These are phyloP conservation scores for Xerocomus brunneocitrinus DNA, from an alignment of 768 basidiomycete genomes.

Conservation along the genomic window DNA sequence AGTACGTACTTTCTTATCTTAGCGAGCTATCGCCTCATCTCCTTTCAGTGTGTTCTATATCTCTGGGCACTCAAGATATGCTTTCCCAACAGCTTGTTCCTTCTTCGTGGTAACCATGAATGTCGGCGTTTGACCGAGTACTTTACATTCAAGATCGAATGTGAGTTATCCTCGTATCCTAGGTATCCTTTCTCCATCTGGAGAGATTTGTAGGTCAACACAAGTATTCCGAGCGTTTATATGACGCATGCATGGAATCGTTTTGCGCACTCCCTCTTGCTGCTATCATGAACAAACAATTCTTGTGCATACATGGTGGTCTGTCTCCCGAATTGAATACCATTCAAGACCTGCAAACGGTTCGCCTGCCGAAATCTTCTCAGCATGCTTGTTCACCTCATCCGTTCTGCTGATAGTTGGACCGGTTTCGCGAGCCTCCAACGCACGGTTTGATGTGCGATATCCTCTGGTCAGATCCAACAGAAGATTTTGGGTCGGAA, in stretches of 20 bases:
- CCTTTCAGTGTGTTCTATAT: slow-evolving; percentile 48
- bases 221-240: slow-evolving; percentile 72
- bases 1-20: slow-evolving; percentile 32
- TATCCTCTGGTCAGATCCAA: slow-evolving; percentile 70
- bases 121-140: slow-evolving; percentile 63
- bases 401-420: slow-evolving; percentile 40
- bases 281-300: slow-evolving; percentile 78
- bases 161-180: slow-evolving; percentile 5
- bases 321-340: slow-evolving; percentile 67
- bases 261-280: slow-evolving; percentile 71
- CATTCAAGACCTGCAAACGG: slow-evolving; percentile 58
- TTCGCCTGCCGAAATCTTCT: slow-evolving; percentile 26
- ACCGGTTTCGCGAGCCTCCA: slow-evolving; percentile 70
- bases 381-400: not conserved
- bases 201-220: slow-evolving; percentile 47
- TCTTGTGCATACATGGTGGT: slow-evolving; percentile 72
- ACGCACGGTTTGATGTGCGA: slow-evolving; percentile 74
- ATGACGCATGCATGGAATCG: slow-evolving; percentile 69
- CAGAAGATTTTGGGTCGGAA: slow-evolving; percentile 69
- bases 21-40: slow-evolving; percentile 1
- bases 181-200: slow-evolving; percentile 2
- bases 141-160: slow-evolving; percentile 59
- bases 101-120: slow-evolving; percentile 63
- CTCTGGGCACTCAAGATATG: slow-evolving; percentile 62
- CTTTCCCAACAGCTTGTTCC: slow-evolving; percentile 55